Conservation (phyloP, 2,329 filamentous ascomycete species). For the Coleophoma cylindrospora region DNA sequence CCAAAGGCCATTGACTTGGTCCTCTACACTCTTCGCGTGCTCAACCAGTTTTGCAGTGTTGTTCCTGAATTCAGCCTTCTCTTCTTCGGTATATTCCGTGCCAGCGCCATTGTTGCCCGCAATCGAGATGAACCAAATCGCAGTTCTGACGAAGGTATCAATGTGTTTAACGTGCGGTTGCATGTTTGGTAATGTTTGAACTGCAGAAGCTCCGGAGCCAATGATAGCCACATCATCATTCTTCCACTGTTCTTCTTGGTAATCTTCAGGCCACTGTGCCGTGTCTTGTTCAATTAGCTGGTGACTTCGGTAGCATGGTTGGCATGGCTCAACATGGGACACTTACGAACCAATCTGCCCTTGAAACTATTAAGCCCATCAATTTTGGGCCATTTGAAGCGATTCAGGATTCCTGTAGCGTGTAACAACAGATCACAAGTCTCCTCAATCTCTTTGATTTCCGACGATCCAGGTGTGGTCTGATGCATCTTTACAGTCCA, state of each 20-base stretch:
- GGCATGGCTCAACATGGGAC: constrained; percentile 19
- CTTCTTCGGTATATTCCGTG: constrained; percentile 36
- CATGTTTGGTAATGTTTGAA: constrained; percentile 29
- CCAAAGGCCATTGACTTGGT: constrained; percentile 42
- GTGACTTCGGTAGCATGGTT: constrained; percentile 4
- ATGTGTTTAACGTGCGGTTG: constrained; percentile 37
- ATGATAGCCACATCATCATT: constrained; percentile 30
- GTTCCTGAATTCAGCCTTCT: constrained; percentile 35
- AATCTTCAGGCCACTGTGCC: constrained; percentile 35
- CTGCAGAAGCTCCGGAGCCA: constrained; percentile 32
- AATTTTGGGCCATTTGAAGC: constrained; percentile 41
- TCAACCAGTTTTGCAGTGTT: constrained; percentile 26
- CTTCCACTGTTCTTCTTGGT: constrained; percentile 19
- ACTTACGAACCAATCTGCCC: constrained; percentile 39
- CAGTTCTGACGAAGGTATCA: constrained; percentile 44
- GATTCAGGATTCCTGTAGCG: constrained; percentile 19
- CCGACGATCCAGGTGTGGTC: constrained; percentile 12
- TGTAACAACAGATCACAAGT: constrained; percentile 18
- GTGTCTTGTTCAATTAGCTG: constrained; percentile 29
- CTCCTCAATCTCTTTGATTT: constrained; percentile 15
- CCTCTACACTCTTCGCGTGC: constrained; percentile 18
- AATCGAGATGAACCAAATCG: constrained; percentile 42
- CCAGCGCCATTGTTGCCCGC: constrained; percentile 39
- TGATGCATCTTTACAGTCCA: constrained; percentile 45
- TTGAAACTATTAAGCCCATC: constrained; percentile 39